Base-by-base conservation (phyloP, 2,329 filamentous ascomycete species). In the Beauveria australis region DNA sequence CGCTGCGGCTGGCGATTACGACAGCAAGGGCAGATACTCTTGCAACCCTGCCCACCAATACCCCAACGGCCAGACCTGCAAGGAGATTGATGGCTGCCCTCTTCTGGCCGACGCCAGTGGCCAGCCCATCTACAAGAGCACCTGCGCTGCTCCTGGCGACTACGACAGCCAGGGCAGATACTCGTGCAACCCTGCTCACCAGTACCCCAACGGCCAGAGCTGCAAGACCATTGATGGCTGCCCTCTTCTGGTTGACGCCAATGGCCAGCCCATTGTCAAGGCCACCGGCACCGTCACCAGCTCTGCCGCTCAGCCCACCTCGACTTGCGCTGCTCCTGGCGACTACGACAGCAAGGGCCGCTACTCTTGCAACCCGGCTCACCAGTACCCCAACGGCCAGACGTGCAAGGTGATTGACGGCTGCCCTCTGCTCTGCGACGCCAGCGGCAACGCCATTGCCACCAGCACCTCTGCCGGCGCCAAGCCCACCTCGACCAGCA, bases 181-280 rank as follows among this genome's bases (percentile, higher is more conserved):
- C 61, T 61, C 57, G 28, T 67, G 65, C 62, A 66, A 66, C 61
- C 65, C 63, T 5, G 65, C 63, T 0, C 63, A 66, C 46, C 46
- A 63, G 60, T 66, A 66, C 57, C 65, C 65, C 46, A 52, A 59
- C 40, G 65, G 65, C 9, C 63, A 64, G 61, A 53, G 33, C n/a
- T 67, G 65, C 62, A 47, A 28, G n/a, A 18, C 53, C 10, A 22
- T 63, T 28, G 53, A 62, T 7, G 64, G 63, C 30, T 67, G 65
- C 62, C 61, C 61, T 46, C 56, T 54, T 26, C 61, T 66, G 8
- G 14, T 3, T 22, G 51, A 41, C 18, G 51, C 51, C 51, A 6
- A 1, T 16, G 51, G 51, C 14, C 18, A 53, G 12, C 33, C 51
- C 16, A 53, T 53, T 1, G 12, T 18, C 6, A 53, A 40, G 49